These are phyloP conservation scores for Boletus pseudopeckii DNA, from an alignment of 768 basidiomycete species.

Conservation along the genomic window DNA sequence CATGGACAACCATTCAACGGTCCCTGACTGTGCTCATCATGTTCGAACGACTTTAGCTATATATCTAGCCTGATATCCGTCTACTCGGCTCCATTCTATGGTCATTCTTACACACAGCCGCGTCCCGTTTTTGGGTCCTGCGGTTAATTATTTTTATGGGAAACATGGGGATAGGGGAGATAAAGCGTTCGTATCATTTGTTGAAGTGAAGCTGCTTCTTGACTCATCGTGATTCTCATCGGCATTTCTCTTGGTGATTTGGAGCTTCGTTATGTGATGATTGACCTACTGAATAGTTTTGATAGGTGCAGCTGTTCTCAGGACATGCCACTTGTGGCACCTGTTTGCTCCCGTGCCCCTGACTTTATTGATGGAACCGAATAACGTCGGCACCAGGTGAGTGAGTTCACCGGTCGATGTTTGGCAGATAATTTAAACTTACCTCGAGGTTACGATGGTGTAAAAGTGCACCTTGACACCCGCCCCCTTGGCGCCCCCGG, in stretches of 20 bases:
- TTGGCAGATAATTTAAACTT: not conserved
- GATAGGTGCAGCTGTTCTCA: not conserved
- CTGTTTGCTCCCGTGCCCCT: not conserved
- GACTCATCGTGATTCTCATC: not conserved
- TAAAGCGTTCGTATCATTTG: not conserved
- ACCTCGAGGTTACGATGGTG: constrained; percentile 5
- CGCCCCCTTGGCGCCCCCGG: not conserved
- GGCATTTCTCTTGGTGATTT: not conserved
- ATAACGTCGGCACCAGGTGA: not conserved
- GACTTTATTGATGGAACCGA: not conserved
- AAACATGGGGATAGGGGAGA: not conserved
- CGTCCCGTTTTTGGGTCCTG: not conserved
- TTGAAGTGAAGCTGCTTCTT: not conserved
- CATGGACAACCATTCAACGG: not conserved
- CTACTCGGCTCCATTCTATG: not conserved
- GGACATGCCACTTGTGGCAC: not conserved
- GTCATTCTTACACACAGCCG: not conserved
- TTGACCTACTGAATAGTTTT: no score
- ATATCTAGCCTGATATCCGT: not conserved
- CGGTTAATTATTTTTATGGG: no score
- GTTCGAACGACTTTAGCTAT: no score
- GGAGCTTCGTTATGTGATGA: not conserved
- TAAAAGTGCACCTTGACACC: not conserved
- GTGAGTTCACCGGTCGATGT: not conserved
- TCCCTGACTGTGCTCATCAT: not conserved